Evolutionary conservation across 2,329 filamentous ascomycete species (phyloP).

Genomic region (Scedosporium apiospermum): DNA sequence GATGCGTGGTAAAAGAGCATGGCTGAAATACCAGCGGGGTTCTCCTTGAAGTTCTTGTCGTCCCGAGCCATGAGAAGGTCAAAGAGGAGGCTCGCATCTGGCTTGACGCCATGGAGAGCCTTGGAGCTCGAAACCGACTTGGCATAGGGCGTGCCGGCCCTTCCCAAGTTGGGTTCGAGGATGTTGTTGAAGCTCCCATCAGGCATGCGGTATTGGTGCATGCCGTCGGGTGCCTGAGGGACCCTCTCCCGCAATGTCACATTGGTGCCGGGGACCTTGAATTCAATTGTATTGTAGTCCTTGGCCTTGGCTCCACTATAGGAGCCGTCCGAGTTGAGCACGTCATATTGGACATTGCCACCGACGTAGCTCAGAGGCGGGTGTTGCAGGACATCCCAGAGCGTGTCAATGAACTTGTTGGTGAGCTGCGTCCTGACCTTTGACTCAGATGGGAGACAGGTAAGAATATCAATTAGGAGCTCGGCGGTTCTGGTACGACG

Average conservation of each 20-base stretch:
- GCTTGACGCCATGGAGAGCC: conserved; percentile 48
- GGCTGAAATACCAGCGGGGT: conserved; percentile 64
- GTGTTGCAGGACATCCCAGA: conserved; percentile 46
- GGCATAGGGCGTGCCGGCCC: conserved; percentile 58
- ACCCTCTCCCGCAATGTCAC: conserved; percentile 25
- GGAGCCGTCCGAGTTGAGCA: conserved; percentile 19
- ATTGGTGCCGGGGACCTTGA: conserved; percentile 27
- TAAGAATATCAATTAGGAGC: conserved; percentile 28
- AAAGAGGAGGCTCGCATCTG: conserved; percentile 58
- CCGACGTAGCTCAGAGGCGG: conserved; percentile 38
- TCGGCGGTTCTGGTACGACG: conserved; percentile 24
- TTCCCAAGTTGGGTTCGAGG: conserved; percentile 52
- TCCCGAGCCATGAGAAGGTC: conserved; percentile 56
- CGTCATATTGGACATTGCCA: conserved; percentile 28
- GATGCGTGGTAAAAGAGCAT: conserved; percentile 68
- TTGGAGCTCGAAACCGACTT: conserved; percentile 51
- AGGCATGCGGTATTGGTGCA: conserved; percentile 24
- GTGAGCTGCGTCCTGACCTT: conserved; percentile 28
- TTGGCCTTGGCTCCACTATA: conserved; percentile 22
- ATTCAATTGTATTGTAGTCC: conserved; percentile 25
- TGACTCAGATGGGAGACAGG: conserved; percentile 24
- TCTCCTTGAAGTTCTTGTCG: conserved; percentile 41
- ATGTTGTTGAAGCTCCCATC: conserved; percentile 44
- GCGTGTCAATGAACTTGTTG: conserved; percentile 38
- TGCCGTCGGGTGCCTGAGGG: conserved; percentile 24